These are phyloP conservation scores for Sugiyamaella americana DNA, from an alignment of 805 yeast genomes.

Conservation along the genomic window DNA sequence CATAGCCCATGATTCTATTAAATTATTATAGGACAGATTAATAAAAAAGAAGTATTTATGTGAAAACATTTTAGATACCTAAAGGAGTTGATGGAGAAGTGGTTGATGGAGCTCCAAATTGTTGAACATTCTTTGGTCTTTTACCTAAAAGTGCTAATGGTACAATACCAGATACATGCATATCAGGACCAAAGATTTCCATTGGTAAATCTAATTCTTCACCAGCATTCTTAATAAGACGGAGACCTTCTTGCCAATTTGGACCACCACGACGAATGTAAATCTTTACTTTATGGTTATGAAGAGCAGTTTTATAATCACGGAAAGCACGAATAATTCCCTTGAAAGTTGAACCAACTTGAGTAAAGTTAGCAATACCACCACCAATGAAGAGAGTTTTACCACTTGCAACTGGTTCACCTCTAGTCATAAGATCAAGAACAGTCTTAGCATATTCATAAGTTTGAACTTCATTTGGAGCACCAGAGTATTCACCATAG, in stretches of 20 bases:
- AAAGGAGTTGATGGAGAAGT: constrained; percentile 27
- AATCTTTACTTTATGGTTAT: constrained; percentile 37
- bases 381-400: constrained; percentile 43
- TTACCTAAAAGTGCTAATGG: constrained; percentile 39
- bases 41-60: too few relatives aligned
- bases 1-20: background rate
- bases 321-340: constrained; percentile 45
- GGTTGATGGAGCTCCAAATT: constrained; percentile 34
- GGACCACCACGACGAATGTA: constrained; percentile 44
- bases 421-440: constrained; percentile 41
- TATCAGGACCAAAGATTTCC: constrained; percentile 47
- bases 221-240: constrained; percentile 39
- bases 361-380: constrained; percentile 44
- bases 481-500: constrained; percentile 45
- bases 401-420: constrained; percentile 35
- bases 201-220: constrained; percentile 41
- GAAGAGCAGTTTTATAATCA: constrained; percentile 34
- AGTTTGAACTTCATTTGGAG: constrained; percentile 43
- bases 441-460: constrained; percentile 44
- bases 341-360: constrained; percentile 44
- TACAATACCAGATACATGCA: constrained; percentile 44
- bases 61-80: constrained; percentile 12
- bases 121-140: constrained; percentile 35
- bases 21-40: background rate
- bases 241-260: constrained; percentile 45